Percentiles rank a stretch among this genome's conserved stretches.
phyloP scores from a whole-genome alignment of 148 eudicot genomes.

The Rhododendron ovatum region DNA sequence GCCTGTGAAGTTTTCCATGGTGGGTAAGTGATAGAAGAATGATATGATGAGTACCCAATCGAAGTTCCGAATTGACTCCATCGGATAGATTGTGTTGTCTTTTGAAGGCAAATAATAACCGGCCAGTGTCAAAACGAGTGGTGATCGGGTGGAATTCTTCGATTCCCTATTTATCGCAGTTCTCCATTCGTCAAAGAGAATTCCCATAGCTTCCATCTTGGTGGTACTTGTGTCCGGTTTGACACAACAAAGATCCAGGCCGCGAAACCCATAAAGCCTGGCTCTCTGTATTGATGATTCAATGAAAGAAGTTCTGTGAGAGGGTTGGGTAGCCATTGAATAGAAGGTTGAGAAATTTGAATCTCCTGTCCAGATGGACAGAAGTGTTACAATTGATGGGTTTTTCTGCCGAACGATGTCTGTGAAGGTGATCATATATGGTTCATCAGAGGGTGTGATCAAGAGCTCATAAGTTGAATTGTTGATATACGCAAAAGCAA shows the following conservation, averaged over 20 bases:
- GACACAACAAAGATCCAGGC: conserved; percentile 24
- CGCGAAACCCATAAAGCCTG: conserved; percentile 26
- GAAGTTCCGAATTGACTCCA: conserved; percentile 28
- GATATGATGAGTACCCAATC: conserved; percentile 33
- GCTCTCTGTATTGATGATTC: conserved; percentile 31
- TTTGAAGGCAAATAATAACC: neutral
- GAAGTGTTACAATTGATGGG: conserved; percentile 15
- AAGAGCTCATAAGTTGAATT: conserved; percentile 5
- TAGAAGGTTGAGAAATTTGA: neutral
- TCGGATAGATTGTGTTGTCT: conserved; percentile 10
- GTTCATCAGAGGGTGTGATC: neutral
- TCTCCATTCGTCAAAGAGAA: conserved; percentile 36
- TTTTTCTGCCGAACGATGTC: conserved; percentile 8
- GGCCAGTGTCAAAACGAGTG: conserved; percentile 17
- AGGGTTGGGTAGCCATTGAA: conserved; percentile 11
- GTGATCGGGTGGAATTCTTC: neutral
- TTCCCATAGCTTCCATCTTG: conserved; percentile 11
- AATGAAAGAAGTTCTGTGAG: conserved; percentile 27
- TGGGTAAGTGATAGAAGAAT: conserved; percentile 30
- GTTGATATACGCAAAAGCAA: conserved; percentile 15
- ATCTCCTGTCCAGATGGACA: conserved; percentile 1
- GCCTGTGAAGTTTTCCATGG: conserved; percentile 18
- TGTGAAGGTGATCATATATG: conserved; percentile 14
- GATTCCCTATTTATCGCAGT: conserved; percentile 15
- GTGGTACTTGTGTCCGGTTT: conserved; percentile 4